These are phyloP conservation scores for Bertia moriformis DNA, from an alignment of 2,329 filamentous ascomycete species.

Conservation along the genomic window DNA sequence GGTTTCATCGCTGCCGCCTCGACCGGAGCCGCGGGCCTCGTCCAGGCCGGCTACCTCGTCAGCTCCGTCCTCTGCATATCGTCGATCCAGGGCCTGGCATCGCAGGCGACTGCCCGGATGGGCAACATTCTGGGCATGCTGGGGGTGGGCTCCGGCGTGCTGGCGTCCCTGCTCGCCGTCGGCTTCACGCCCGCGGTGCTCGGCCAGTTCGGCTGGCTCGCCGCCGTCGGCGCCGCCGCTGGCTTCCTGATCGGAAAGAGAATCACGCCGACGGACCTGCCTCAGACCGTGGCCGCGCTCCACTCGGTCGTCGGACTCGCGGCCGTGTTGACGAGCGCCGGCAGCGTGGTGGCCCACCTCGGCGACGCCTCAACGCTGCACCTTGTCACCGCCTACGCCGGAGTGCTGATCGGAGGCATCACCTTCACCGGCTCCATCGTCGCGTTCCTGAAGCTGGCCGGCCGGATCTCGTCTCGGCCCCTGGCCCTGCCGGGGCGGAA, in stretches of 20 bases:
- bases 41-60: slow-evolving; percentile 76
- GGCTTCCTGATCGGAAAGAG: slow-evolving; percentile 61
- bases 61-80: slow-evolving; percentile 71
- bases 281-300: slow-evolving; percentile 76
- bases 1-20: slow-evolving; percentile 68
- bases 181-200: slow-evolving; percentile 69
- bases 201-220: slow-evolving; percentile 65
- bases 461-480: slow-evolving; percentile 67
- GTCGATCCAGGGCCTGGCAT: slow-evolving; percentile 68
- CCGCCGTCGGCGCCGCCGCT: slow-evolving; percentile 53
- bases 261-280: slow-evolving; percentile 76
- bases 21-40: slow-evolving; percentile 69
- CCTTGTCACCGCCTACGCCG: slow-evolving; percentile 72
- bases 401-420: slow-evolving; percentile 73
- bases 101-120: slow-evolving; percentile 68
- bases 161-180: slow-evolving; percentile 68
- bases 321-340: slow-evolving; percentile 76
- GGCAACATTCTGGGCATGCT: slow-evolving; percentile 79
- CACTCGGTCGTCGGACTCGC: slow-evolving; percentile 84
- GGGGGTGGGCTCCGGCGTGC: slow-evolving; percentile 68
- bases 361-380: slow-evolving; percentile 62
- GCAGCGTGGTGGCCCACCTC: slow-evolving; percentile 66
- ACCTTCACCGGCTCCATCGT: slow-evolving; percentile 87
- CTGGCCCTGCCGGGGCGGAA: slow-evolving; percentile 61
- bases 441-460: slow-evolving; percentile 75